Conservation (phyloP, 495 filamentous ascomycete genomes). For the Darksidea phi region DNA sequence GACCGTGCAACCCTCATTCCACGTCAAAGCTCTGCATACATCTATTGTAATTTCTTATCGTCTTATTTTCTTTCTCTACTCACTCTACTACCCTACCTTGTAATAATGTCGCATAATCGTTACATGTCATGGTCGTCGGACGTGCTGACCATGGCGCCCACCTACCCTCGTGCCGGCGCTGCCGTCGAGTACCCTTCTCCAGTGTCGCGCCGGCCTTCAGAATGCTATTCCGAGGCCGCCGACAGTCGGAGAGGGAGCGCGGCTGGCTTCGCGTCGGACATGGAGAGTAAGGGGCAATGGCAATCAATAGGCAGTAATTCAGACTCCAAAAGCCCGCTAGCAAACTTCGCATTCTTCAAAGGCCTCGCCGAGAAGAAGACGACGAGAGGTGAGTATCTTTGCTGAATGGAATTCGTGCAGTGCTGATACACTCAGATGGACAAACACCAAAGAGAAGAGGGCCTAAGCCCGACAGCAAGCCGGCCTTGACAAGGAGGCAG, state of each 20-base stretch:
- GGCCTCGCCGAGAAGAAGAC: constrained; percentile 60
- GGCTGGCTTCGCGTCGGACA: constrained; percentile 31
- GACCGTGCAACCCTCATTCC: constrained; percentile 24
- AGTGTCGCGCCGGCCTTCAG: constrained; percentile 28
- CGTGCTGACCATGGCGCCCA: constrained; percentile 33
- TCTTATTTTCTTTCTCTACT: constrained; percentile 10
- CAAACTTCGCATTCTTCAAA: constrained; percentile 60
- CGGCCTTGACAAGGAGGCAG: constrained; percentile 86
- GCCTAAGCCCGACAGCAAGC: constrained; percentile 95
- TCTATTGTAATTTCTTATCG: constrained; percentile 32
- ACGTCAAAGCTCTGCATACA: constrained; percentile 31
- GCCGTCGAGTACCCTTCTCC: constrained; percentile 30
- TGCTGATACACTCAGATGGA: constrained; percentile 59
- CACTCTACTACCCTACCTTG: constrained; percentile 6
- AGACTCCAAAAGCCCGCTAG: constrained; percentile 52
- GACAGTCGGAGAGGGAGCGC: constrained; percentile 33
- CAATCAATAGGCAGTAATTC: constrained; percentile 40
- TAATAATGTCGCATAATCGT: constrained; percentile 33
- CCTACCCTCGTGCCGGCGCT: constrained; percentile 29
- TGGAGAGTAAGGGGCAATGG: constrained; percentile 34
- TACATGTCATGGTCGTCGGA: constrained; percentile 35
- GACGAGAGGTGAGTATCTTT: constrained; percentile 50
- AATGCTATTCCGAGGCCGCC: constrained; percentile 29
- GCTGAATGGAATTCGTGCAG: not conserved
- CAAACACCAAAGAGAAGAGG: constrained; percentile 84